Evolutionary conservation across 805 yeast genomes (phyloP).

Genomic region (Metschnikowia arizonensis): DNA sequence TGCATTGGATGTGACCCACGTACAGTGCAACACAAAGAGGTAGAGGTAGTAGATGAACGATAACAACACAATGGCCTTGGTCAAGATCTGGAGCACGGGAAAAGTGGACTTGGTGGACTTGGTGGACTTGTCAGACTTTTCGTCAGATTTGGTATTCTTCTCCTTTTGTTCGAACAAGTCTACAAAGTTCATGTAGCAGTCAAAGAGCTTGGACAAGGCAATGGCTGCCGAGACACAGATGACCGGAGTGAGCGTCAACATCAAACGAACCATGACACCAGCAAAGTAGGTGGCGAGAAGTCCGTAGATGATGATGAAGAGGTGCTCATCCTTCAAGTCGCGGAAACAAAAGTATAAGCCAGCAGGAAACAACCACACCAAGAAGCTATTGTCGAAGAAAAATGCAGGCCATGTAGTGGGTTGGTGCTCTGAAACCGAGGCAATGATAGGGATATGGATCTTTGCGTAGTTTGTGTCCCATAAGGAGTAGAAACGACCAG

Average conservation of each 20-base stretch:
- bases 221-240: constrained; percentile 92
- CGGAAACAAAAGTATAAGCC: constrained; percentile 90
- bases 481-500: constrained; percentile 95
- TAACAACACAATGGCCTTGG: constrained; percentile 59
- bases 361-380: constrained; percentile 98
- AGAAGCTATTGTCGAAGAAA: constrained; percentile 86
- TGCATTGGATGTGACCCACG: constrained; percentile 95
- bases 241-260: constrained; percentile 94
- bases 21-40: constrained; percentile 87
- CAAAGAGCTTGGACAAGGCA: constrained; percentile 79
- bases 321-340: constrained; percentile 86
- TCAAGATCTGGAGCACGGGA: constrained; percentile 36
- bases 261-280: constrained; percentile 97
- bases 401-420: constrained; percentile 99
- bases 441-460: constrained; percentile 96
- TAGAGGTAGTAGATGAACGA: constrained; percentile 71
- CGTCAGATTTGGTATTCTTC: too few species aligned
- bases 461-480: constrained; percentile 99
- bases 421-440: constrained; percentile 98
- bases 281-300: constrained; percentile 97
- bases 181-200: constrained; percentile 69
- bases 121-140: constrained; percentile 1
- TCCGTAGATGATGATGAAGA: constrained; percentile 85
- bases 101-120: constrained; percentile 6
- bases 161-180: constrained; percentile 24